Evolutionary conservation across 208 protist genomes (phyloP).

Genomic region (Acanthamoeba sp.): DNA sequence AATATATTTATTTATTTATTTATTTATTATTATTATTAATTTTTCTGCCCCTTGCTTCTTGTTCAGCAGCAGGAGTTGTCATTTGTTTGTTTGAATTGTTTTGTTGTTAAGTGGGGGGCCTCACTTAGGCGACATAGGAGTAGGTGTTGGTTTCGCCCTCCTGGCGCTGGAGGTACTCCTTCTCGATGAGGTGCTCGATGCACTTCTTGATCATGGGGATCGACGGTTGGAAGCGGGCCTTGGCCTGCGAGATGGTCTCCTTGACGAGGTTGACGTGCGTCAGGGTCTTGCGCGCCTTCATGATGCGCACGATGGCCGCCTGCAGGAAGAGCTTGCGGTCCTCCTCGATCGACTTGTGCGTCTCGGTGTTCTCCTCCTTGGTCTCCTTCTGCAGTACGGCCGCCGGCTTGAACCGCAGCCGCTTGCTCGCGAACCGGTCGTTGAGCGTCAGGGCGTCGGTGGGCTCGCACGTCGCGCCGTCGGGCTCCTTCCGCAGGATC

Average conservation of each 20-base stretch:
- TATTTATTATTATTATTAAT: too few species aligned
- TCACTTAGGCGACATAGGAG: constrained; percentile 82
- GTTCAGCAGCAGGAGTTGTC: too few species aligned
- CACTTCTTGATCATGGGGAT: constrained; percentile 88
- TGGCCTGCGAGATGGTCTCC: constrained; percentile 83
- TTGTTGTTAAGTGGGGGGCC: not conserved
- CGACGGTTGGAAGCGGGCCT: constrained; percentile 84
- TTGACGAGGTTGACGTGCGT: constrained; percentile 82
- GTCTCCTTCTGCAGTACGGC: constrained; percentile 76
- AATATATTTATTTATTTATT: too few species aligned
- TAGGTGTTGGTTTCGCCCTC: constrained; percentile 86
- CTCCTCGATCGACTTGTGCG: constrained; percentile 85
- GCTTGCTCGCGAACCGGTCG: constrained; percentile 82
- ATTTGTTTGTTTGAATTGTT: too few species aligned
- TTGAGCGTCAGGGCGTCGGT: constrained; percentile 77
- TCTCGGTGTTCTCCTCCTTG: constrained; percentile 82
- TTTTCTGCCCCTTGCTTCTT: too few species aligned
- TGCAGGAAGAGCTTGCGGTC: constrained; percentile 82
- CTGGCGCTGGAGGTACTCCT: constrained; percentile 88
- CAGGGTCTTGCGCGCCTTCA: constrained; percentile 88
- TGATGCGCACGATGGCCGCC: constrained; percentile 89
- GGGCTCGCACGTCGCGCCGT: constrained; percentile 66
- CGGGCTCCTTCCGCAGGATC: constrained; percentile 75
- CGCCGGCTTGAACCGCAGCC: constrained; percentile 79
- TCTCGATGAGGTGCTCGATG: constrained; percentile 89